Conservation (phyloP, 768 basidiomycete genomes). For the Psilocybe sp. region DNA sequence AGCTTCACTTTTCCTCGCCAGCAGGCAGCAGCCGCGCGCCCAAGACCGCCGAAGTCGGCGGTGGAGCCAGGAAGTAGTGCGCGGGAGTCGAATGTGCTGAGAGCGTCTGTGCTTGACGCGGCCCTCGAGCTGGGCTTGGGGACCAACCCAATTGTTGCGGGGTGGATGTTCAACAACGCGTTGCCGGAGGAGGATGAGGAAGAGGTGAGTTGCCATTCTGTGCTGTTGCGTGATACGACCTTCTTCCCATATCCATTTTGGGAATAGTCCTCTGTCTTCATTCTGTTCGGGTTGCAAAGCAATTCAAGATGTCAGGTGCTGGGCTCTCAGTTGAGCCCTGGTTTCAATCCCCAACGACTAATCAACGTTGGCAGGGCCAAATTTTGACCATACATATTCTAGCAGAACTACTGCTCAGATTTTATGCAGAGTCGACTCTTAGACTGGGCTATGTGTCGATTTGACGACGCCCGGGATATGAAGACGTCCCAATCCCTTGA, state of each 20-base stretch:
- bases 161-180: constrained; percentile 72
- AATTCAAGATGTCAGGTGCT: too few relatives aligned
- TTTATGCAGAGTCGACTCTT: too few relatives aligned
- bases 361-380: too few relatives aligned
- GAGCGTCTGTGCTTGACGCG: constrained; percentile 73
- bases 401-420: too few relatives aligned
- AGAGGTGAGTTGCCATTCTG: constrained; percentile 21
- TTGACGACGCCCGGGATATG: too few relatives aligned
- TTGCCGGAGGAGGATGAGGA: constrained; percentile 57
- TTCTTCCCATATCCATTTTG: constrained; percentile 1
- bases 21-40: too few relatives aligned
- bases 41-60: neutral
- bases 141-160: constrained; percentile 54
- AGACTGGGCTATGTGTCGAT: too few relatives aligned
- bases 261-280: neutral
- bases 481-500: too few relatives aligned
- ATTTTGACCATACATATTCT: too few relatives aligned
- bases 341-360: too few relatives aligned
- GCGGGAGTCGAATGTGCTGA: constrained; percentile 57
- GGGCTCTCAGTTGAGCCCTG: too few relatives aligned
- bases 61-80: constrained; percentile 7
- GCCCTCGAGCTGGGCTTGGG: constrained; percentile 68
- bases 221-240: neutral
- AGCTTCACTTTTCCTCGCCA: too few relatives aligned
- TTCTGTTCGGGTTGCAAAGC: neutral